Percentiles rank a stretch among this genome's conserved stretches.
These are phyloP conservation scores for Fomitopsis palustris DNA, from an alignment of 1,284 basidiomycete species.

Conservation along the genomic window DNA sequence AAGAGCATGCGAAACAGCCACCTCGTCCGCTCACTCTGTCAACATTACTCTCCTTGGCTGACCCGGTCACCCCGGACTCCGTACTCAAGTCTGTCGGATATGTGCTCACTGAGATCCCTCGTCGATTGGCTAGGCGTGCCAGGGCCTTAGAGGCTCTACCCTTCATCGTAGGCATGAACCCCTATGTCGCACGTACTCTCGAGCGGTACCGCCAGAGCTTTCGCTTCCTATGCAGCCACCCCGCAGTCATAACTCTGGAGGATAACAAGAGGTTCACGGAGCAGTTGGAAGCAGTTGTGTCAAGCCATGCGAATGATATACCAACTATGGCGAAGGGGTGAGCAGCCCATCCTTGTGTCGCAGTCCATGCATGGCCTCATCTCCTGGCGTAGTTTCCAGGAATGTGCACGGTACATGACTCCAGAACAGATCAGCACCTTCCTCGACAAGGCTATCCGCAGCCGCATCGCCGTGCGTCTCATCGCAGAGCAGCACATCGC, in stretches of 20 bases:
- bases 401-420: constrained; percentile 82
- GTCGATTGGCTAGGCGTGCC: constrained; percentile 68
- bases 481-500: constrained; percentile 93
- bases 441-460: constrained; percentile 82
- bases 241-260: constrained; percentile 59
- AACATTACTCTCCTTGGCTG: constrained; percentile 68
- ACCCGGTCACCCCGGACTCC: constrained; percentile 65
- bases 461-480: constrained; percentile 83
- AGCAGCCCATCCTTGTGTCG: constrained; percentile 20
- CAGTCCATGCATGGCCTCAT: neutral
- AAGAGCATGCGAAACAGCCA: constrained; percentile 51
- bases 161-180: constrained; percentile 89
- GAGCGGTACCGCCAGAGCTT: constrained; percentile 77
- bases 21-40: constrained; percentile 64
- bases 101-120: constrained; percentile 70
- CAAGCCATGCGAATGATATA: constrained; percentile 82
- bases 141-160: constrained; percentile 69
- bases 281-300: constrained; percentile 69
- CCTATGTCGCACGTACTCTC: constrained; percentile 76
- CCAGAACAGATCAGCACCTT: constrained; percentile 74
- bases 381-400: constrained; percentile 71
- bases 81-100: constrained; percentile 67
- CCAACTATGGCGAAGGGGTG: constrained; percentile 88
- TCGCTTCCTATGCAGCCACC: constrained; percentile 66
- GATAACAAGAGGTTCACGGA: constrained; percentile 72